Percentiles rank a stretch among this genome's conserved stretches.
Conservation (phyloP, 2,329 filamentous ascomycete genomes). For the Phialemonium atrogriseum region DNA sequence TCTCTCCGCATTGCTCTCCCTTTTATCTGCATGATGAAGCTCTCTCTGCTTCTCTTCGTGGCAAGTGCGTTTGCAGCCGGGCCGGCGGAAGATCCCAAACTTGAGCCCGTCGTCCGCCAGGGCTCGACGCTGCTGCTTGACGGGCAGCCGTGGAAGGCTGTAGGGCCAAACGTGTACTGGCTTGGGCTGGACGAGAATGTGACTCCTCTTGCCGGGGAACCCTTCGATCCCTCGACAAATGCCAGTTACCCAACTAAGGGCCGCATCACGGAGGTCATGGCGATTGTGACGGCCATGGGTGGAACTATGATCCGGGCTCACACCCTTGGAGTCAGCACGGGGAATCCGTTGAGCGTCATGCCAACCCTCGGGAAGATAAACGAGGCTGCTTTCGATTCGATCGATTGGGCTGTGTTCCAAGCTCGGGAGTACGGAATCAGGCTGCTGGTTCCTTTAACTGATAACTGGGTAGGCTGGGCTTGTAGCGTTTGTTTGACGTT, state of each 20-base stretch:
- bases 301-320: constrained; percentile 35
- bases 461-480: too few relatives aligned
- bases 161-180: constrained; percentile 41
- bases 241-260: constrained; percentile 37
- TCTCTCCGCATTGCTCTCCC: too few relatives aligned
- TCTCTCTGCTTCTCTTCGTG: too few relatives aligned
- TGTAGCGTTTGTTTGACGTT: too few relatives aligned
- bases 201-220: constrained; percentile 29
- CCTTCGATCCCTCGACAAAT: constrained; percentile 32
- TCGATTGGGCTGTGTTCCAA: constrained; percentile 40
- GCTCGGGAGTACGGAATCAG: constrained; percentile 33
- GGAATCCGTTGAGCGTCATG: constrained; percentile 36
- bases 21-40: too few relatives aligned
- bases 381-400: constrained; percentile 32
- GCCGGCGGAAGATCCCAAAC: too few relatives aligned
- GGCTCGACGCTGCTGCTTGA: constrained; percentile 26
- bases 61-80: too few relatives aligned
- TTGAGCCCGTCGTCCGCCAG: constrained; percentile 25
- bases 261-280: constrained; percentile 36
- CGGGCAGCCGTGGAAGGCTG: constrained; percentile 32
- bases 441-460: constrained; percentile 33
- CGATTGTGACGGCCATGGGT: constrained; percentile 33
- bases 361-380: constrained; percentile 30
- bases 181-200: constrained; percentile 42
- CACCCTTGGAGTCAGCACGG: constrained; percentile 35